Percentiles rank a stretch among this genome's conserved stretches.
These are phyloP conservation scores for Dendrocalamus sinicus DNA, from an alignment of 176 grass and related monocot genomes.

Conservation along the genomic window DNA sequence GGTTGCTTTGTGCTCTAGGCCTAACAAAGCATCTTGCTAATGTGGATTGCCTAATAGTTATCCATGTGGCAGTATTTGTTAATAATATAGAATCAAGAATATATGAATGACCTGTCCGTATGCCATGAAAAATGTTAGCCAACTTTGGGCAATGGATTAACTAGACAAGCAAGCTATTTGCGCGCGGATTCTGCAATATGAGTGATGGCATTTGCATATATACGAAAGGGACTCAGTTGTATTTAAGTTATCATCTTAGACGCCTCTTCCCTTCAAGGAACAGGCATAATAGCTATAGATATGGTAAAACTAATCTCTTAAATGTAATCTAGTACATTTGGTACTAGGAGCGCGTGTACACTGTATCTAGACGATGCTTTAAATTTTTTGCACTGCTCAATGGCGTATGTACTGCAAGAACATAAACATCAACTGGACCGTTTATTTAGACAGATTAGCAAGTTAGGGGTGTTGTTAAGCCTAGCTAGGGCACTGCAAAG, in stretches of 20 bases:
- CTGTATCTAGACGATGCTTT: background rate
- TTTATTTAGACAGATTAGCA: background rate
- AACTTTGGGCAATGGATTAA: slow-evolving; percentile 37
- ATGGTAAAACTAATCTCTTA: background rate
- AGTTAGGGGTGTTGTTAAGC: background rate
- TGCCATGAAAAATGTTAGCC: slow-evolving; percentile 29
- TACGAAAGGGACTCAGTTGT: slow-evolving; percentile 45
- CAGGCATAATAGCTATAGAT: background rate
- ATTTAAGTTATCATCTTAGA: slow-evolving; percentile 25
- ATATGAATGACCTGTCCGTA: slow-evolving; percentile 22
- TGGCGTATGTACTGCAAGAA: background rate
- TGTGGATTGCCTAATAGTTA: slow-evolving; percentile 24
- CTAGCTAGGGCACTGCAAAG: slow-evolving; percentile 9
- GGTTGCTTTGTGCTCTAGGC: slow-evolving; percentile 36
- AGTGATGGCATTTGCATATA: slow-evolving; percentile 49
- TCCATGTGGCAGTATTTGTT: slow-evolving; percentile 34
- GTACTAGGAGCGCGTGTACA: background rate
- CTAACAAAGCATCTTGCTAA: slow-evolving; percentile 46
- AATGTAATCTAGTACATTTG: background rate
- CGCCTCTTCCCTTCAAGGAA: slow-evolving; percentile 32
- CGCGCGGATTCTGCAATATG: slow-evolving; percentile 32
- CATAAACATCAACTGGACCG: background rate
- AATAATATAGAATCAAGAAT: slow-evolving; percentile 33
- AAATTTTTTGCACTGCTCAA: background rate
- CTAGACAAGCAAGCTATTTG: slow-evolving; percentile 13